Percentiles rank a stretch among this genome's conserved stretches.
These are phyloP conservation scores for Penicillium sp. DNA, from an alignment of 2,329 filamentous ascomycete species.

Conservation along the genomic window DNA sequence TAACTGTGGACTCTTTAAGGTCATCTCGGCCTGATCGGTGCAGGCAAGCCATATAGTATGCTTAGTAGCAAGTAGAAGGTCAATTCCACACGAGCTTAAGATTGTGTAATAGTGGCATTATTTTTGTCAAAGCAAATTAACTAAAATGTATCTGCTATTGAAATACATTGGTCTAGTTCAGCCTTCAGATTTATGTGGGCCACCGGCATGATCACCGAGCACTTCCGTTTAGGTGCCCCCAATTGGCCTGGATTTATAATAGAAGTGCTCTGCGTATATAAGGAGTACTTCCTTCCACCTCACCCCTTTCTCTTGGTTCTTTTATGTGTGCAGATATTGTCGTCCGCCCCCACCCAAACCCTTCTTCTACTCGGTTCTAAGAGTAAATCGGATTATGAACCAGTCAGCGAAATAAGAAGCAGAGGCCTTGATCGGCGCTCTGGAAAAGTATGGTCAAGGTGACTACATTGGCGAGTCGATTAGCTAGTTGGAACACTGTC, in stretches of 20 bases:
- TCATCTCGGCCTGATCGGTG: not conserved
- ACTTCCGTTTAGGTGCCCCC: not conserved
- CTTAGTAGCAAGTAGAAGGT: not conserved
- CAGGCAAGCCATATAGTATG: not conserved
- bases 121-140: not conserved
- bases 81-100: not conserved
- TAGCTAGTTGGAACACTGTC: slow-evolving; percentile 35
- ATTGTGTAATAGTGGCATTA: not conserved
- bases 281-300: not conserved
- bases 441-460: slow-evolving; percentile 33
- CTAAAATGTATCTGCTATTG: not conserved
- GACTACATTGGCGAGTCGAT: slow-evolving; percentile 39
- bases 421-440: slow-evolving; percentile 19
- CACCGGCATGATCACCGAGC: not conserved
- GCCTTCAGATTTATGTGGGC: not conserved
- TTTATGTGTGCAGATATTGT: not conserved
- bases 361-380: not conserved
- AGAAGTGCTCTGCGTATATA: not conserved
- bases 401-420: slow-evolving; percentile 17
- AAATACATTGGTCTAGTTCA: not conserved
- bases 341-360: not conserved
- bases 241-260: not conserved
- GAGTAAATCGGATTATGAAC: slow-evolving; percentile 6
- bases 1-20: slow-evolving; percentile 31
- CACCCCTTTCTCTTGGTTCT: not conserved